Evolutionary conservation across 1,284 basidiomycete genomes (phyloP).

Genomic region (Moniliophthora roreri): DNA sequence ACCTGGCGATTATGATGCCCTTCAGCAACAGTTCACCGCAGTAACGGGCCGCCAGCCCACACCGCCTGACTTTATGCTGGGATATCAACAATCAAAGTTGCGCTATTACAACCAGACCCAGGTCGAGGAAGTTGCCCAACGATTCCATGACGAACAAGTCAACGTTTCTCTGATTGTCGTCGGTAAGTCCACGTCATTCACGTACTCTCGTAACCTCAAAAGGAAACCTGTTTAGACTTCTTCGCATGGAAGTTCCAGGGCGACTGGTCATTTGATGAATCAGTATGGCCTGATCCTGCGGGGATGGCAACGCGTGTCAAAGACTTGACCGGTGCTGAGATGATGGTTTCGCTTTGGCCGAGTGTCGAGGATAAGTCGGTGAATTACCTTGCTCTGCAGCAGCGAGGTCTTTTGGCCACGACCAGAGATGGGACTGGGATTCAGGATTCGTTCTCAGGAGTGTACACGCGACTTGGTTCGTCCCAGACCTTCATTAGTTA

Average conservation of each 20-base stretch:
- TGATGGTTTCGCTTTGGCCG: constrained; percentile 45
- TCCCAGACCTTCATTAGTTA: constrained; percentile 10
- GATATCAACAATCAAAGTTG: constrained; percentile 42
- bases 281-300: constrained; percentile 37
- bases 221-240: constrained; percentile 28
- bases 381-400: constrained; percentile 35
- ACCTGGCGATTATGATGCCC: constrained; percentile 36
- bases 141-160: constrained; percentile 39
- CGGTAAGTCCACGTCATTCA: constrained; percentile 19
- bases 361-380: constrained; percentile 39
- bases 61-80: constrained; percentile 37
- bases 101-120: constrained; percentile 40
- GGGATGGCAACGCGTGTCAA: constrained; percentile 37
- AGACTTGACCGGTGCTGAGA: constrained; percentile 39
- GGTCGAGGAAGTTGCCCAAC: constrained; percentile 34
- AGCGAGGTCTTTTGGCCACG: constrained; percentile 34
- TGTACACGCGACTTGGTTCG: constrained; percentile 36
- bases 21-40: constrained; percentile 39
- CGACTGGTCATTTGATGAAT: constrained; percentile 40
- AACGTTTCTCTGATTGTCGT: constrained; percentile 40
- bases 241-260: constrained; percentile 43
- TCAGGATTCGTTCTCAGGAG: constrained; percentile 38
- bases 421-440: constrained; percentile 40
- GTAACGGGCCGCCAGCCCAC: constrained; percentile 41
- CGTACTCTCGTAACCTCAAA: neutral